Evolutionary conservation across 2,329 filamentous ascomycete species (phyloP).

Genomic region (Fusarium sublunatum): DNA sequence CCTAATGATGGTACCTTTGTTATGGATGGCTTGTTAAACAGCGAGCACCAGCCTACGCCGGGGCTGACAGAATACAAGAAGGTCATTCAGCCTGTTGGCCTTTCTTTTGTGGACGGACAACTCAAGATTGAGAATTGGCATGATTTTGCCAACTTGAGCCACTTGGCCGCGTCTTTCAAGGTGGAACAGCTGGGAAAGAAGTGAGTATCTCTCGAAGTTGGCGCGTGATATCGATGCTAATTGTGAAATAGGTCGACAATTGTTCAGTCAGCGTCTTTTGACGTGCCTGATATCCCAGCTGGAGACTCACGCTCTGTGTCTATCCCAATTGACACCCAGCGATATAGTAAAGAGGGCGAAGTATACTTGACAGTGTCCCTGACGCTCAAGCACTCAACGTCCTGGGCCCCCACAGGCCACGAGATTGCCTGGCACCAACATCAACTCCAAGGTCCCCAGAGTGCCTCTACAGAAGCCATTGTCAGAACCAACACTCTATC

Average conservation of each 20-base stretch:
- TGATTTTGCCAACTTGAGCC: constrained; percentile 59
- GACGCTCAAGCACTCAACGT: constrained; percentile 54
- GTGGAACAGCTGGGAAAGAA: constrained; percentile 56
- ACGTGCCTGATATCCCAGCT: constrained; percentile 55
- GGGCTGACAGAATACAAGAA: constrained; percentile 69
- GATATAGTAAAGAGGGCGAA: constrained; percentile 51
- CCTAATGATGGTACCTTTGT: constrained; percentile 72
- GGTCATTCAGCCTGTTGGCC: constrained; percentile 65
- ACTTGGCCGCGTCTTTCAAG: constrained; percentile 57
- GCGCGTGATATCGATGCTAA: constrained; percentile 3
- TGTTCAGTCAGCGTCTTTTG: constrained; percentile 52
- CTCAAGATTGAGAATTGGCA: constrained; percentile 61
- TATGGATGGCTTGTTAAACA: constrained; percentile 69
- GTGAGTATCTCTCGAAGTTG: constrained; percentile 47
- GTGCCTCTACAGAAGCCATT: not conserved
- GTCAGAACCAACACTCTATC: constrained; percentile 17
- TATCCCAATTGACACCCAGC: constrained; percentile 47
- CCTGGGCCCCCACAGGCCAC: constrained; percentile 65
- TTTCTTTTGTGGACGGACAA: constrained; percentile 51
- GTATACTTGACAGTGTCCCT: constrained; percentile 61
- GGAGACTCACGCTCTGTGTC: constrained; percentile 51
- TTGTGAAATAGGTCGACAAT: constrained; percentile 11
- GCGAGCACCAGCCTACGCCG: constrained; percentile 65
- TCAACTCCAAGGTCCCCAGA: constrained; percentile 47
- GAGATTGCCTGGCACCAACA: constrained; percentile 67